Conservation (phyloP, 73 alveolate species). For the Diophrys appendiculata region DNA sequence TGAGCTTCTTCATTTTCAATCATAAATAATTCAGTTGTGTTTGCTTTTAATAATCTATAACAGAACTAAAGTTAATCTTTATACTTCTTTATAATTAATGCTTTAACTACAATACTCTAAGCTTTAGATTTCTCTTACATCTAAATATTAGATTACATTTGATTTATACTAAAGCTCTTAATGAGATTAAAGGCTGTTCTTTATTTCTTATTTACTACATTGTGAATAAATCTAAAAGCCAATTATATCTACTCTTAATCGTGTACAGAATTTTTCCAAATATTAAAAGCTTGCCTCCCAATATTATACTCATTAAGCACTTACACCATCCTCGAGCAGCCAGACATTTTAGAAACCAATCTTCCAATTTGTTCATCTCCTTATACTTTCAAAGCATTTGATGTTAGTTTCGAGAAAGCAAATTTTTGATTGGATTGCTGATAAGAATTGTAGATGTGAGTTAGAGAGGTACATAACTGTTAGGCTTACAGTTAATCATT, state of each 20-base stretch:
- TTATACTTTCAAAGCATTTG: too few relatives aligned
- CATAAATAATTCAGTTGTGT: not conserved
- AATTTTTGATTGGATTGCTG: too few relatives aligned
- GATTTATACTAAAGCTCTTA: too few relatives aligned
- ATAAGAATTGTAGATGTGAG: too few relatives aligned
- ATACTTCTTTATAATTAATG: not conserved
- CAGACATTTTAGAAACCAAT: not conserved
- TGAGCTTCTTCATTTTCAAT: not conserved
- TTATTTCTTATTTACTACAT: too few relatives aligned
- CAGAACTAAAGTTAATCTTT: not conserved
- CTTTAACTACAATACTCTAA: too few relatives aligned
- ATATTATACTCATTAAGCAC: not conserved
- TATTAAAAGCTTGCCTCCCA: not conserved
- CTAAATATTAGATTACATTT: too few relatives aligned
- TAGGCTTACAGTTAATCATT: too few relatives aligned
- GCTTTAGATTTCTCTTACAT: too few relatives aligned
- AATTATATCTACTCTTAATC: not conserved
- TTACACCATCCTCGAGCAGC: not conserved
- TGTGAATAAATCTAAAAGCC: not conserved
- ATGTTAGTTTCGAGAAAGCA: too few relatives aligned
- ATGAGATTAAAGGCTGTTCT: not conserved
- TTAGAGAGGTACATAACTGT: too few relatives aligned
- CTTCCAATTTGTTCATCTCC: not conserved
- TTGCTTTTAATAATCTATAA: not conserved
- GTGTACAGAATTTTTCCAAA: not conserved